These are phyloP conservation scores for Alternaria gaisen DNA, from an alignment of 2,329 filamentous ascomycete species.

Conservation along the genomic window DNA sequence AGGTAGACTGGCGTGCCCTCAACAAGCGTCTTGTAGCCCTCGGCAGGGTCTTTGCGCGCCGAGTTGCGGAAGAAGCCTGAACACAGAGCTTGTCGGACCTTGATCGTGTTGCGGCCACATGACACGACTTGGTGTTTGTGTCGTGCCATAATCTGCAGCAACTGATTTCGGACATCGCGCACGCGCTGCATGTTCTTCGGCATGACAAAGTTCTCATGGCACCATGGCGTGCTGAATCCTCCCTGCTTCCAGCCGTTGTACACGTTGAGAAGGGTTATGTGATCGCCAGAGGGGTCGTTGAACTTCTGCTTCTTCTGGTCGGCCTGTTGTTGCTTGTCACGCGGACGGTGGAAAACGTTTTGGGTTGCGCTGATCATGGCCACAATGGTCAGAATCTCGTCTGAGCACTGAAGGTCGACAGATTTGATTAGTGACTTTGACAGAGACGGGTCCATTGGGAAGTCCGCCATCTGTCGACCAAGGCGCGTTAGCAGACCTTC, in stretches of 20 bases:
- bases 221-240: conserved; percentile 87
- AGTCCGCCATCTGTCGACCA: conserved; percentile 97
- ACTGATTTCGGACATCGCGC: conserved; percentile 90
- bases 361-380: conserved; percentile 73
- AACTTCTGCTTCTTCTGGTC: conserved; percentile 99
- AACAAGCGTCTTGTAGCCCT: conserved; percentile 97
- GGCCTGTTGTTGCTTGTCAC: conserved; percentile 95
- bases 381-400: conserved; percentile 93
- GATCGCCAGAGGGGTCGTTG: conserved; percentile 92
- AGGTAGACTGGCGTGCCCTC: conserved; percentile 95
- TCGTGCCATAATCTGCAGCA: conserved; percentile 91
- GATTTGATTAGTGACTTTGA: conserved; percentile 90
- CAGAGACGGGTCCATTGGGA: conserved; percentile 94
- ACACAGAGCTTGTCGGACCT: conserved; percentile 88
- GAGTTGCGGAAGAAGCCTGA: conserved; percentile 95
- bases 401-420: conserved; percentile 86
- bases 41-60: conserved; percentile 92
- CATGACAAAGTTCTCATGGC: conserved; percentile 97
- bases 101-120: conserved; percentile 86
- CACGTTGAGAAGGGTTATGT: conserved; percentile 93
- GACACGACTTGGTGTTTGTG: conserved; percentile 84
- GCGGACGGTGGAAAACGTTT: conserved; percentile 91
- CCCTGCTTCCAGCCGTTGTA: conserved; percentile 96
- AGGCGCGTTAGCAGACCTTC: conserved; percentile 92
- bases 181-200: conserved; percentile 87